Evolutionary conservation across 805 yeast species (phyloP).

Genomic region (Spathaspora sp.): DNA sequence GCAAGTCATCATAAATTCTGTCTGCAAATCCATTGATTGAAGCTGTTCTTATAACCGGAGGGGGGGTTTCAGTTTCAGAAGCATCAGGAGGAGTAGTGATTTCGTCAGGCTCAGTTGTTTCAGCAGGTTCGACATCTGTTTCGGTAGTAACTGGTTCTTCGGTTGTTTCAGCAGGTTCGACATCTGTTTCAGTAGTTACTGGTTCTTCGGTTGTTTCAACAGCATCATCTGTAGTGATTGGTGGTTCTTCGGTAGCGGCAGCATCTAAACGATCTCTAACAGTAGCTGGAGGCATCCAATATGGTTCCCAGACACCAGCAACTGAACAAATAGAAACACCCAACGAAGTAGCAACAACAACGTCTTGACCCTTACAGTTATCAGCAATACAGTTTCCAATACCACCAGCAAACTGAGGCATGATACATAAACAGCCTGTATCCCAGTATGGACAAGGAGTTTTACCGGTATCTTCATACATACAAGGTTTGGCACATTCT

Average conservation of each 20-base stretch:
- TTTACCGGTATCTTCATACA: constrained; percentile 25
- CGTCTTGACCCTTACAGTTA: constrained; percentile 32
- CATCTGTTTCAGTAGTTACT: constrained; percentile 7
- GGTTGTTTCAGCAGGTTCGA: background rate
- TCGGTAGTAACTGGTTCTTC: too few species aligned
- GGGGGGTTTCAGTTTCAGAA: constrained; percentile 15
- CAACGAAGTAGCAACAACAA: constrained; percentile 32
- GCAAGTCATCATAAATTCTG: constrained; percentile 32
- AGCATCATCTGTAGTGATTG: too few species aligned
- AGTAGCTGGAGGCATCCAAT: constrained; percentile 40
- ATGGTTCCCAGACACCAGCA: constrained; percentile 40
- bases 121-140: too few species aligned
- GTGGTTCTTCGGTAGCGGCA: constrained; percentile 11
- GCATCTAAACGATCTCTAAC: constrained; percentile 12
- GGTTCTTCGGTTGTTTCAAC: constrained; percentile 15
- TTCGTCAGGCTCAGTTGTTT: background rate
- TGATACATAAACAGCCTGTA: constrained; percentile 47
- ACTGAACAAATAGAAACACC: constrained; percentile 40
- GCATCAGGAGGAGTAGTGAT: background rate
- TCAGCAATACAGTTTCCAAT: constrained; percentile 40
- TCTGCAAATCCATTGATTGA: constrained; percentile 48
- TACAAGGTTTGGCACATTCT: constrained; percentile 40
- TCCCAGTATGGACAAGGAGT: constrained; percentile 52
- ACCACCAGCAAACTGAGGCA: constrained; percentile 40
- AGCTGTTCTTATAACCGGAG: constrained; percentile 35